These are phyloP conservation scores for Mycena pura DNA, from an alignment of 768 basidiomycete genomes.

Conservation along the genomic window DNA sequence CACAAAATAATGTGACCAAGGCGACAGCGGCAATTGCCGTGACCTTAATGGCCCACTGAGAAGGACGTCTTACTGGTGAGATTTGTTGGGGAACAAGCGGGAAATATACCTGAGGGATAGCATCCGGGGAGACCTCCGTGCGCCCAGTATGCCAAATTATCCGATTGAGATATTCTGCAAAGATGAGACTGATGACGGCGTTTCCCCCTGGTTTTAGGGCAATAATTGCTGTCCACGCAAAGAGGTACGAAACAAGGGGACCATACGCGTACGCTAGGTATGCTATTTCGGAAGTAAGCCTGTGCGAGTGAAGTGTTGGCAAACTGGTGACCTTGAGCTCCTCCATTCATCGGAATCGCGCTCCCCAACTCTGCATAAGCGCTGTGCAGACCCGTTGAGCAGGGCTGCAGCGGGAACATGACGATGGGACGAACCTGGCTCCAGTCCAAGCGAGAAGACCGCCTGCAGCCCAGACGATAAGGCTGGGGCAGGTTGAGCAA, in stretches of 20 bases:
- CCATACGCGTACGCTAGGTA: slow-evolving; percentile 92
- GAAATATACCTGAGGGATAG: too few relatives aligned
- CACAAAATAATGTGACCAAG: slow-evolving; percentile 77
- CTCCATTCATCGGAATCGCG: slow-evolving; percentile 80
- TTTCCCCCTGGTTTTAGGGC: slow-evolving; percentile 84
- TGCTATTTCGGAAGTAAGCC: slow-evolving; percentile 39
- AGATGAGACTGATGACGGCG: slow-evolving; percentile 89
- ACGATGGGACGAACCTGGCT: too few relatives aligned
- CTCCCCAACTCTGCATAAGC: slow-evolving; percentile 93
- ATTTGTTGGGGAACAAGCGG: too few relatives aligned
- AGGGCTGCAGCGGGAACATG: too few relatives aligned
- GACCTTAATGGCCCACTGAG: slow-evolving; percentile 91
- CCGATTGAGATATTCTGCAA: slow-evolving; percentile 91
- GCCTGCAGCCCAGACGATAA: slow-evolving; percentile 83
- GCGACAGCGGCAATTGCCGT: slow-evolving; percentile 79
- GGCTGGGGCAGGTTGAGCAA: slow-evolving; percentile 45
- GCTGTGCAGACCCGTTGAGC: too few relatives aligned
- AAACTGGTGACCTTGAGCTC: slow-evolving; percentile 55
- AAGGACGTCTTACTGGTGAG: too few relatives aligned
- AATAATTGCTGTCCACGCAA: slow-evolving; percentile 93
- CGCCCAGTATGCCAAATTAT: slow-evolving; percentile 82
- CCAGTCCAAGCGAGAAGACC: slow-evolving; percentile 95
- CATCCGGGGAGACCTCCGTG: slow-evolving; percentile 73
- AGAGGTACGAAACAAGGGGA: slow-evolving; percentile 86
- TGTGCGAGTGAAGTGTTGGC: background rate